Conservation (phyloP, 73 alveolate species). For the Tetrahymena elliotti region DNA sequence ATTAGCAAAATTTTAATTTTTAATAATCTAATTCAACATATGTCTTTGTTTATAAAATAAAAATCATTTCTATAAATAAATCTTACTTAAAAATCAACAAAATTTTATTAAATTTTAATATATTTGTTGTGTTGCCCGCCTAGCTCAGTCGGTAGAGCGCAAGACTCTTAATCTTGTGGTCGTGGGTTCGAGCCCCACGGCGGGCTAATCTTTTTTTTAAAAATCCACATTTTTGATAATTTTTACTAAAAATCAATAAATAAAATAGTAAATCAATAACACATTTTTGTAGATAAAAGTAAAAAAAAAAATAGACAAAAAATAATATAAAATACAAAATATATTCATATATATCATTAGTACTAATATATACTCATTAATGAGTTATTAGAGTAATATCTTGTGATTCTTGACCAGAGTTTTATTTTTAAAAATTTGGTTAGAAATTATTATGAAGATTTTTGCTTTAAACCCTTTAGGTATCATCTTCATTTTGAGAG, state of each 20-base stretch:
- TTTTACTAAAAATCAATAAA: not conserved
- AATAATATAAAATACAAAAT: too few species aligned
- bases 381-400: not conserved
- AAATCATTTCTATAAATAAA: too few species aligned
- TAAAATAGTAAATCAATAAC: not conserved
- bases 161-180: not conserved
- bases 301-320: too few species aligned
- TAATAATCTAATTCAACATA: too few species aligned
- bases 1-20: too few species aligned
- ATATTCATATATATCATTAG: not conserved
- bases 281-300: too few species aligned
- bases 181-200: not conserved
- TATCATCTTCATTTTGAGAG: not conserved
- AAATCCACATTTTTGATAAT: not conserved
- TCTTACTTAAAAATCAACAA: not conserved
- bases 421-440: not conserved
- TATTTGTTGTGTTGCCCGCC: not conserved
- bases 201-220: not conserved
- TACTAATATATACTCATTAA: not conserved
- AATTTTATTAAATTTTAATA: not conserved
- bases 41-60: too few species aligned
- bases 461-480: not conserved
- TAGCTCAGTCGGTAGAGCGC: conserved; percentile 3
- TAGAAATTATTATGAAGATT: not conserved
- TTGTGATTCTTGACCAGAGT: not conserved